phyloP scores from a whole-genome alignment of 306 rosid genomes.

The Clitoria ternatea region DNA sequence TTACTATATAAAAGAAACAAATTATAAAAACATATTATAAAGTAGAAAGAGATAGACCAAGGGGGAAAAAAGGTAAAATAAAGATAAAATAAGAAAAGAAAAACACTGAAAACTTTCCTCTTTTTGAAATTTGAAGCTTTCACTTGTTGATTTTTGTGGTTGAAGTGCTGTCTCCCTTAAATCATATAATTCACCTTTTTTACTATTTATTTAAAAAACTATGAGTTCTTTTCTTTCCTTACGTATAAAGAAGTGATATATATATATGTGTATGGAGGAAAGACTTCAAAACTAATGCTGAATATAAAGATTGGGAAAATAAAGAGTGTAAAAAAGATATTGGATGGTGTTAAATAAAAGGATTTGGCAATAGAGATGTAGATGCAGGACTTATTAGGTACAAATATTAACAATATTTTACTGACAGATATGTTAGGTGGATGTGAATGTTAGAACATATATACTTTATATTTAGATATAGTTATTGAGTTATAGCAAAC shows the following conservation, averaged over 20 bases:
- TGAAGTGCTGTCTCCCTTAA: constrained; percentile 26
- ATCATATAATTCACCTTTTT: constrained; percentile 27
- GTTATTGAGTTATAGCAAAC: constrained; percentile 32
- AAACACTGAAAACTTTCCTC: constrained; percentile 2
- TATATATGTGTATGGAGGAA: not conserved
- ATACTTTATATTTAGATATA: not conserved
- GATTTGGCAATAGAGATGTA: not conserved
- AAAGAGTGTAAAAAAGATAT: not conserved
- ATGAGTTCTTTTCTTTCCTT: constrained; percentile 24
- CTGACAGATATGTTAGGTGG: constrained; percentile 3
- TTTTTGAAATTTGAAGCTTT: constrained; percentile 25
- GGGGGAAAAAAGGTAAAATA: not conserved
- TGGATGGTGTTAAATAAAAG: not conserved
- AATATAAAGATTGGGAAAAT: not conserved
- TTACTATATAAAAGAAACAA: too few species aligned
- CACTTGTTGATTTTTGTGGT: constrained; percentile 23
- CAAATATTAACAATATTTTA: not conserved
- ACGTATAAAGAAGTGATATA: not conserved
- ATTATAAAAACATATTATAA: not conserved
- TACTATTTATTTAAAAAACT: constrained; percentile 23
- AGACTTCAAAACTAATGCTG: constrained; percentile 6
- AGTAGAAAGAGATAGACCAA: not conserved
- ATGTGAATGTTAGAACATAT: constrained; percentile 22
- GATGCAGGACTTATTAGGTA: not conserved
- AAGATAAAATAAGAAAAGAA: not conserved